Base-by-base conservation (phyloP, 1,284 basidiomycete species). In the Leccinum subatratum region DNA sequence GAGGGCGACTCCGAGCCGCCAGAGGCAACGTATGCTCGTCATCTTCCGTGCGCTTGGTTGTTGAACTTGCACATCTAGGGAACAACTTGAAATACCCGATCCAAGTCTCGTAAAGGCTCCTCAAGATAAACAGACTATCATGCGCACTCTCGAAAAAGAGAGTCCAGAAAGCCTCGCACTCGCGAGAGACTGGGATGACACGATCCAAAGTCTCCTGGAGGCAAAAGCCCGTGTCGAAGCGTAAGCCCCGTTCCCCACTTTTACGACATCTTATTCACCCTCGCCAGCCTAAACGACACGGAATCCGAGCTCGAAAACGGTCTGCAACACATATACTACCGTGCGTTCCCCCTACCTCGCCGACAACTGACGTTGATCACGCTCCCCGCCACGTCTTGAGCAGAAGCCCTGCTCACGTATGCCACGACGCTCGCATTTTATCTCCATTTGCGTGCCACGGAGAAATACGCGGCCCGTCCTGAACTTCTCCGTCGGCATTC, bases 361-460 rank as follows among this genome's bases (percentile, higher is more conserved):
- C 32, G 11, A 12, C 22, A 22, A 14, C 56, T 64, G 12, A 32
- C 39, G 0, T 20, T 32, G 67, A 37, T 2, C 32, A 39, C 51
- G 1, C 22, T 56, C 48, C 68, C 54, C 63, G 16, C 64, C 28
- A 59, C 64, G 54, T 54, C 22, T 65, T 51, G 69, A 64, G 63
- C 75, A 95, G 94, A 98, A 82, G 86, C 94, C 1, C 82, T 97
- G 3, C 80, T 96, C 58, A 93, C 95, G 9, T 99, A 99, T 77
- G 85, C 92, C 9, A 93, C 95, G 1, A 91, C 90, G 1, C 88
- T 98, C 59, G 92, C 95, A 0, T 98, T 96, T 81, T 98, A 97
- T 80, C 83, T 99, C 63, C 89, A 96, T 77, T 84, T 99, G 30
- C 88, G 93, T 16, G 82, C 91, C 22, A 85, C 85, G 63, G 80